Evolutionary conservation across 1,284 basidiomycete genomes (phyloP), one percentile per base, ranked within the genome.

Genomic region (Pseudozyma pruni): DNA sequence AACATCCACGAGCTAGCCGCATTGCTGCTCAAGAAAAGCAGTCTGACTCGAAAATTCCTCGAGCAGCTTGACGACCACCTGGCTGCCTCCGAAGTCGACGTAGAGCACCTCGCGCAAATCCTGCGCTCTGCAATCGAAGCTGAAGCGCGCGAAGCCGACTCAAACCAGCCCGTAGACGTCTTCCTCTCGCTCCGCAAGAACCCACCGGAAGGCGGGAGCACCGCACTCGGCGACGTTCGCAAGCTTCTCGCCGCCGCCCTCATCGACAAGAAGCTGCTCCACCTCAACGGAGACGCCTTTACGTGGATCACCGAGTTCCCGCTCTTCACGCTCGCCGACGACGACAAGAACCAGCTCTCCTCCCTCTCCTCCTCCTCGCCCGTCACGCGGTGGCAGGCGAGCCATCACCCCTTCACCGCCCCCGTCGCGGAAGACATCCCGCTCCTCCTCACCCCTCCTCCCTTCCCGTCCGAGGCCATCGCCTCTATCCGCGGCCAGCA

Each of bases 221-320:
- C 93, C 1, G 84, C 87, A 4, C 85, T 97, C 31, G 94, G 94
- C 45, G 87, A 88, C 62, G 80, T 90, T 58, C 88, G 94, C 60
- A 86, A 90, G 44, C 86, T 79, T 40, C 75, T 88, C 27, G 85
- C 93, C 46, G 87, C 88, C 3, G 87, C 88, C 57, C 83, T 87
- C 20, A 89, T 91, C 2, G 86, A 88, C 64, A 85, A 85, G 61
- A 89, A 91, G 89, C 43, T 53, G 17, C 35, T 55, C 22, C 1
- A 50, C 10, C 9, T 74, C 0, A 13, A 42, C 0, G 34, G 88
- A 3, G 92, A 92, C n/a, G 88, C 91, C 80, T 94, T 97, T 83
- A 85, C 93, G 16, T 97, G 94, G 94, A 87, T 97, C 58, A 96
- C 93, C 4, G 93, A 96, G 83, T 97, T 97, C 82, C 94, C 94